Evolutionary conservation across 768 basidiomycete species (phyloP).

Genomic region (Mycena indigotica): DNA sequence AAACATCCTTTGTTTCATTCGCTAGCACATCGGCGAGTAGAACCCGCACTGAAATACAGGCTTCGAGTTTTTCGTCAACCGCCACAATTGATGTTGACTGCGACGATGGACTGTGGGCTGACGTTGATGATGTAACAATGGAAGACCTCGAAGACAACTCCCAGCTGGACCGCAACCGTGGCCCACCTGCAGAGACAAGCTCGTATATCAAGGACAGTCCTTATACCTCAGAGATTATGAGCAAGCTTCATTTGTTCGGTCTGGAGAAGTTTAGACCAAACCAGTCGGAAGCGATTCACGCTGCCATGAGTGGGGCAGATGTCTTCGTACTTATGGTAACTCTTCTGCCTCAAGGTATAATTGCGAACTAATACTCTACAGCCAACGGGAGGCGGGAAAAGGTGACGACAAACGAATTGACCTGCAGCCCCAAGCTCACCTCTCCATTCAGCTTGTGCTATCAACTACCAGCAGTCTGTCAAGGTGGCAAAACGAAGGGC

Average conservation of each 20-base stretch:
- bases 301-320: conserved; percentile 77
- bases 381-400: conserved; percentile 94
- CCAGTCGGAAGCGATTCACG: conserved; percentile 85
- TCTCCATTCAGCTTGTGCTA: conserved; percentile 59
- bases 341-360: background rate
- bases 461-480: conserved; percentile 88
- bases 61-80: background rate
- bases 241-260: conserved; percentile 47
- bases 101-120: conserved; percentile 53
- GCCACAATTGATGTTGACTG: conserved; percentile 26
- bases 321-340: conserved; percentile 83
- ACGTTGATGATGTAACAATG: conserved; percentile 43
- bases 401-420: background rate
- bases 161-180: too few relatives aligned
- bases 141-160: conserved; percentile 26
- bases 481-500: conserved; percentile 68
- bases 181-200: too few relatives aligned
- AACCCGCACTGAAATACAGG: background rate
- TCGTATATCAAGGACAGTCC: too few relatives aligned
- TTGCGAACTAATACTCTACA: background rate
- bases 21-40: background rate
- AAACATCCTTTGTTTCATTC: background rate
- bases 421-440: background rate
- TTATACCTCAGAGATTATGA: conserved; percentile 47
- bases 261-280: conserved; percentile 79